Base-by-base conservation (phyloP, 2,329 filamentous ascomycete genomes). In the Paraphoma sp. region DNA sequence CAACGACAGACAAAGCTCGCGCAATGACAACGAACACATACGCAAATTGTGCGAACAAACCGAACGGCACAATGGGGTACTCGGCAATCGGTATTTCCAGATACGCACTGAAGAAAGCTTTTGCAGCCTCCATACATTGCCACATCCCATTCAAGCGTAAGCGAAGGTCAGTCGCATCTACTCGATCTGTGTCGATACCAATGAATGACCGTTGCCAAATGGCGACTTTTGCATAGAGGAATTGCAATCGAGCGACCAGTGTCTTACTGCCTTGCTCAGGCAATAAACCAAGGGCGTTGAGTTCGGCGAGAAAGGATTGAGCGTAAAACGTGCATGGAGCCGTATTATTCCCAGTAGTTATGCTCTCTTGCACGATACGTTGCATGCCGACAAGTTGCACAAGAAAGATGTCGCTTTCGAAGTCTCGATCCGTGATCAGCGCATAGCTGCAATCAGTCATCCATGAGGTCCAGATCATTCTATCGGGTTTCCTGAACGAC, bases 11-110 rank as follows among this genome's bases (percentile, higher is more conserved):
- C 0, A 45, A 44, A 3, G 54, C 54, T 8, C 54, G 57, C 0
- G 57, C 46, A 40, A 60, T 51, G 30, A 57, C 57, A 8, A 60
- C 57, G 29, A 60, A 60, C 4, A 52, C 44, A 45, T 50, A 60
- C 7, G 57, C 57, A 38, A 60, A 60, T 14, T 60, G 54, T 10
- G 54, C 57, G 16, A 60, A 60, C 4, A 57, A 51, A 1, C 51
- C 50, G 36, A 57, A 57, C 6, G 54, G 51, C 2, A 60, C n/a
- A 4, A 48, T 30, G 4, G 23, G 42, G 41, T 57, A 60, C 10
- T 51, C 45, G 0, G 50, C 10, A 5, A 53, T 36, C 7, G 48
- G 42, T 41, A 50, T 11, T 4, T 44, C 42, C 29, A 51, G 31
- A 30, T 51, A 50, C 6, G 44, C 14, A 11, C 29, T 12, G 17